phyloP scores from a whole-genome alignment of 208 protist genomes.

The Phytomonas francai region DNA sequence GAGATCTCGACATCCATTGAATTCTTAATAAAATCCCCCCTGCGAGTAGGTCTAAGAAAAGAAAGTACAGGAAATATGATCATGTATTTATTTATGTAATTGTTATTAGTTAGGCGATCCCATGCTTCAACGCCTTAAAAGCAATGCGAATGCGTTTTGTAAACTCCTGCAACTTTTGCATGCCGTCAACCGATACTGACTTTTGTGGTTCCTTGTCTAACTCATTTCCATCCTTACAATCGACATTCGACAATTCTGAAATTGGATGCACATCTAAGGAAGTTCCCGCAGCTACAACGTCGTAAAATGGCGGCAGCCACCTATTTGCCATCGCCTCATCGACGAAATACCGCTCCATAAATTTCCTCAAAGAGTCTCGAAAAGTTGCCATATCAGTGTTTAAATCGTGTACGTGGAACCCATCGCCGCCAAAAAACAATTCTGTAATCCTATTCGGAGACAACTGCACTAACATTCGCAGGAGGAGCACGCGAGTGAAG shows the following conservation, averaged over 20 bases:
- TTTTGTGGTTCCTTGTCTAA: not conserved
- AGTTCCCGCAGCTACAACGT: conserved; percentile 58
- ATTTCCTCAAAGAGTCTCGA: conserved; percentile 34
- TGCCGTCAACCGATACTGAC: conserved; percentile 12
- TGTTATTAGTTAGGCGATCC: conserved; percentile 35
- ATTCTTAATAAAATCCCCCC: not conserved
- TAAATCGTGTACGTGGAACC: conserved; percentile 42
- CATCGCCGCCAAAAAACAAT: conserved; percentile 78
- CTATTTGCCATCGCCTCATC: conserved; percentile 42
- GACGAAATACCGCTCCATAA: conserved; percentile 71
- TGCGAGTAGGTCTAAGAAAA: not conserved
- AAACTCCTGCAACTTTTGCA: conserved; percentile 28
- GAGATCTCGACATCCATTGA: not conserved
- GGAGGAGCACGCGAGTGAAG: conserved; percentile 64
- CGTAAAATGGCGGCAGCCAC: conserved; percentile 71
- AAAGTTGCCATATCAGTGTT: conserved; percentile 46
- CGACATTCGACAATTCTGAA: not conserved
- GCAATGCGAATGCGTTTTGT: conserved; percentile 58
- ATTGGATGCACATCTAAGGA: conserved; percentile 26
- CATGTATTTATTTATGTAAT: not conserved
- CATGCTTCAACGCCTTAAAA: conserved; percentile 64
- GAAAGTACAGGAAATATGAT: not conserved
- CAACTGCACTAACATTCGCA: conserved; percentile 64
- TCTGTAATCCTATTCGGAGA: conserved; percentile 37
- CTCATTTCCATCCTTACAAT: not conserved